Evolutionary conservation across 2,329 filamentous ascomycete genomes (phyloP).

Genomic region (Ophidiomyces ophidiicola): DNA sequence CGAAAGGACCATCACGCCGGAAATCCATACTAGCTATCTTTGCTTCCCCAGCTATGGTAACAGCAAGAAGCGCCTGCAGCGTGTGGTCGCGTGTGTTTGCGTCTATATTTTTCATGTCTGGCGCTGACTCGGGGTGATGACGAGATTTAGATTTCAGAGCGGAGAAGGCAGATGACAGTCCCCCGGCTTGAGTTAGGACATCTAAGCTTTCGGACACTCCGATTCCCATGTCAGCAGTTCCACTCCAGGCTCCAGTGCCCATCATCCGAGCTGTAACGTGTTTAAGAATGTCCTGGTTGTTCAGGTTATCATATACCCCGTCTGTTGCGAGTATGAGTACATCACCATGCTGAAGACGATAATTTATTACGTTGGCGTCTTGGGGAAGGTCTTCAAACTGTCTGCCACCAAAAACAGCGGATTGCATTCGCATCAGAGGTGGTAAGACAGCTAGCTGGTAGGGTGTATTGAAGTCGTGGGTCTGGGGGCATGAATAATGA

Average conservation of each 20-base stretch:
- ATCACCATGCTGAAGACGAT: slow-evolving; percentile 74
- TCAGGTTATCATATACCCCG: slow-evolving; percentile 91
- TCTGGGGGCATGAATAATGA: slow-evolving; percentile 71
- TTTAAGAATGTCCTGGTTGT: slow-evolving; percentile 74
- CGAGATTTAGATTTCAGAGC: slow-evolving; percentile 12
- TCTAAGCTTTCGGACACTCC: slow-evolving; percentile 50
- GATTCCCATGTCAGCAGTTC: slow-evolving; percentile 47
- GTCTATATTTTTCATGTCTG: neutral
- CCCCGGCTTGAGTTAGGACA: slow-evolving; percentile 40
- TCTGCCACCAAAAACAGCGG: slow-evolving; percentile 68
- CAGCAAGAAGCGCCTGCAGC: slow-evolving; percentile 66
- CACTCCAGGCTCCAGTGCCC: slow-evolving; percentile 59
- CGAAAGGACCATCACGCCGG: slow-evolving; percentile 80
- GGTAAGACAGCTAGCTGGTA: slow-evolving; percentile 88
- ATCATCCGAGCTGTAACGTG: slow-evolving; percentile 70
- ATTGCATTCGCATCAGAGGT: slow-evolving; percentile 62
- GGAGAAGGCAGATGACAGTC: slow-evolving; percentile 23
- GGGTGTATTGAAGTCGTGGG: slow-evolving; percentile 94
- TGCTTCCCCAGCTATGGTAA: slow-evolving; percentile 66
- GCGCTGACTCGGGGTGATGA: slow-evolving; percentile 5
- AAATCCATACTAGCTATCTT: slow-evolving; percentile 73
- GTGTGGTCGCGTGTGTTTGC: slow-evolving; percentile 32
- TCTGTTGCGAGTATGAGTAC: slow-evolving; percentile 90
- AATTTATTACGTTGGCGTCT: slow-evolving; percentile 68
- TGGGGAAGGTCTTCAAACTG: slow-evolving; percentile 72